Conservation (phyloP, 768 basidiomycete species). For the Bullera alba region DNA sequence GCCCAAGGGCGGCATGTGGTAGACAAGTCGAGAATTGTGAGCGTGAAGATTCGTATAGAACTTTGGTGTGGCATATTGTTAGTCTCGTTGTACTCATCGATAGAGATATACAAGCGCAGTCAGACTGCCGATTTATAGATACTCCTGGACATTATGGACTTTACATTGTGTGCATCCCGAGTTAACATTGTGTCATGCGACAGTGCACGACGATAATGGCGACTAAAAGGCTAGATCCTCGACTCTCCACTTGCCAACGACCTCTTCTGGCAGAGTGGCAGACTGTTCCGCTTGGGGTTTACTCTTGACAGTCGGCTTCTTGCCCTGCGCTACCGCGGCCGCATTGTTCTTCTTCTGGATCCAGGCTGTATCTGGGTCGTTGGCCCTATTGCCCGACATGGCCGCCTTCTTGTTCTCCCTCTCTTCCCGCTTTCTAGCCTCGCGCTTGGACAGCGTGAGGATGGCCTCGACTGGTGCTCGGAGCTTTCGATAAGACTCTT, state of each 20-base stretch:
- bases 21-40: background rate
- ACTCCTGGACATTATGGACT: too few species aligned
- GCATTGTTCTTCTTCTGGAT: background rate
- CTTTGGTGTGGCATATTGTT: background rate
- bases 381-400: background rate
- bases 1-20: background rate
- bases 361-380: background rate
- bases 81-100: too few species aligned
- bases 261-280: constrained; percentile 9
- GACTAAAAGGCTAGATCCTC: constrained; percentile 26
- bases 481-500: constrained; percentile 28
- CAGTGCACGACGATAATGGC: background rate
- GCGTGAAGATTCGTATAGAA: background rate
- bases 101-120: too few species aligned
- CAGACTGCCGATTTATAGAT: too few species aligned
- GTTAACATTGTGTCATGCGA: background rate
- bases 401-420: constrained; percentile 2
- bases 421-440: constrained; percentile 14
- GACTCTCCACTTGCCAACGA: constrained; percentile 24
- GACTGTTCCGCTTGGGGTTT: constrained; percentile 9
- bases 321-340: background rate
- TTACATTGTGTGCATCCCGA: background rate
- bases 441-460: constrained; percentile 28
- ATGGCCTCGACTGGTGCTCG: constrained; percentile 37
- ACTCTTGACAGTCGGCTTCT: constrained; percentile 10